Percentiles rank a stretch among this genome's conserved stretches.
Evolutionary conservation across 768 basidiomycete species (phyloP).

Genomic region (Megacollybia marginata): DNA sequence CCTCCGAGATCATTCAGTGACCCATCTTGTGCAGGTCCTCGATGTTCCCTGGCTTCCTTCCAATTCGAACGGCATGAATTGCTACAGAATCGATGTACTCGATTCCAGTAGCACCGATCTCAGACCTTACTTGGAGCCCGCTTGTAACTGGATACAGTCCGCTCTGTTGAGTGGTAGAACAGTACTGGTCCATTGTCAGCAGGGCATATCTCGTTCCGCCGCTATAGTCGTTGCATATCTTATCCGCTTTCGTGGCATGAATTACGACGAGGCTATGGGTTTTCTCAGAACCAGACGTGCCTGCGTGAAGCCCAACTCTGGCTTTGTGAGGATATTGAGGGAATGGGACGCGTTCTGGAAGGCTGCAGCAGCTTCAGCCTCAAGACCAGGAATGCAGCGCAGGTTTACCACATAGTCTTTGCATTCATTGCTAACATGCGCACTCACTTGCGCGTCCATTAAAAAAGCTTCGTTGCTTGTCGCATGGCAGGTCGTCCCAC

Average conservation of each 20-base stretch:
- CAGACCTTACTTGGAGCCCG: conserved; percentile 59
- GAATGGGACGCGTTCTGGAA: conserved; percentile 46
- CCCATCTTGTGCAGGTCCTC: conserved; percentile 55
- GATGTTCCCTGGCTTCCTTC: conserved; percentile 57
- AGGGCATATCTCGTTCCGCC: conserved; percentile 76
- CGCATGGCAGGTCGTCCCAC: no score
- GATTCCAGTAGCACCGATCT: conserved; percentile 58
- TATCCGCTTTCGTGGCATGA: conserved; percentile 66
- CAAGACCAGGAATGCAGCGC: conserved; percentile 1
- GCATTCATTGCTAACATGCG: no score
- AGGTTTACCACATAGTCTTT: conserved; percentile 1
- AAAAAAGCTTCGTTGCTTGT: no score
- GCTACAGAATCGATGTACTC: conserved; percentile 61
- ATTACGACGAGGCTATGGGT: conserved; percentile 56
- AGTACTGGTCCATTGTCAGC: conserved; percentile 76
- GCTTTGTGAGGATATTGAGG: conserved; percentile 53
- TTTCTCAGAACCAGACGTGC: conserved; percentile 59
- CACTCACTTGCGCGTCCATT: no score
- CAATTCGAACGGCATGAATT: conserved; percentile 38
- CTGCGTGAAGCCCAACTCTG: conserved; percentile 74
- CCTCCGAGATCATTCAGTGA: conserved; percentile 39
- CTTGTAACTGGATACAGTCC: conserved; percentile 58
- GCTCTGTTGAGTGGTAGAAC: conserved; percentile 53
- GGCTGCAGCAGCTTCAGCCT: no score
- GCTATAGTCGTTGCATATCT: conserved; percentile 78